Evolutionary conservation across 2,329 filamentous ascomycete genomes (phyloP), one percentile per base, ranked within the genome.

Genomic region (Pseudonectria foliicola): DNA sequence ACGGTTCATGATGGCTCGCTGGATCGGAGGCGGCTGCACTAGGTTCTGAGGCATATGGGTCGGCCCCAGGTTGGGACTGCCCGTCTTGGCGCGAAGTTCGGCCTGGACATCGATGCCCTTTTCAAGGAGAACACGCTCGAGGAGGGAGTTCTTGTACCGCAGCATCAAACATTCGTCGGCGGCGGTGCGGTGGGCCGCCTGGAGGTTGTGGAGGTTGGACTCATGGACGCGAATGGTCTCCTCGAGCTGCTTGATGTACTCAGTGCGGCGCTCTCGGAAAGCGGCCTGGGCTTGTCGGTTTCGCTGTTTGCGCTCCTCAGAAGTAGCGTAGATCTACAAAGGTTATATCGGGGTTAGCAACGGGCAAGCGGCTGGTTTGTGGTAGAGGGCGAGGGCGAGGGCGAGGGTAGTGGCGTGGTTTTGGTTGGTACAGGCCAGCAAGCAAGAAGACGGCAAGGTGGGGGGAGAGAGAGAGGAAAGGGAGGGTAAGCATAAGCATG

Each of bases 241-340:
- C 66, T 98, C 92, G 16, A 98, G 76, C 63, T 98, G 92, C 68
- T 96, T 96, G 68, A 98, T 98, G 63, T 98, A 98, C 69, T 98
- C 92, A 36, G 90, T 96, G 39, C 92, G 82, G 48, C 92, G 83
- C 66, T 98, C 92, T 50, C 92, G 82, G 56, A 98, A 98, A 38
- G 92, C 92, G 36, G 92, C 92, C 66, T 98, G 92, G 31, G 92
- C 92, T 68, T 96, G 92, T 51, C 92, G 75, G 59, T 98, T 98
- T 47, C 92, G 80, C 66, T 96, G 92, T 69, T 98, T 96, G 55
- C 92, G 82, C 66, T 98, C 92, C 63, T 98, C 92, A 10, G 92
- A 96, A 25, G 92, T 98, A 35, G 92, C 92, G 73, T 98, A 98
- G 46, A 95, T 95, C 90, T 95, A 50, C 41, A 33, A 18, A 15